phyloP scores from a whole-genome alignment of 1,284 basidiomycete species.

The Leccinum griseonigrum region DNA sequence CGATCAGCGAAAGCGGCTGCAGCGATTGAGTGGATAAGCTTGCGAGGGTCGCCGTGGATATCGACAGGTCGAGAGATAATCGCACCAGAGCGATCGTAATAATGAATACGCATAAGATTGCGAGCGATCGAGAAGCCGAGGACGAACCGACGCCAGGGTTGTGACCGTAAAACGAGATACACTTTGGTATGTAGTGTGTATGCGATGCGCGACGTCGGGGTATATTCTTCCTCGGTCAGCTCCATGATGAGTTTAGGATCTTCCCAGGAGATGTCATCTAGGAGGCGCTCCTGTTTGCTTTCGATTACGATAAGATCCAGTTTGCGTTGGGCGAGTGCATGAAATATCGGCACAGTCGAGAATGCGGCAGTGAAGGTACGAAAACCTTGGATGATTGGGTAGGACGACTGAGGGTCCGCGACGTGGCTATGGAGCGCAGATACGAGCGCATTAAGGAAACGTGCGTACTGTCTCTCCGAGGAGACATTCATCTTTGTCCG shows the following conservation, averaged over 20 bases:
- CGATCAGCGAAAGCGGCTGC: background rate
- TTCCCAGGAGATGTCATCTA: background rate
- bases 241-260: background rate
- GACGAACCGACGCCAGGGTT: background rate
- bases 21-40: background rate
- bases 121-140: background rate
- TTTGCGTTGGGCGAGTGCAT: background rate
- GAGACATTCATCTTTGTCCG: too few species aligned
- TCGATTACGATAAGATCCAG: background rate
- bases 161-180: background rate
- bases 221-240: background rate
- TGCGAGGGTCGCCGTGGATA: background rate
- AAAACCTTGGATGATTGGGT: too few species aligned
- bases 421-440: too few species aligned
- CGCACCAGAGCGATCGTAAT: background rate
- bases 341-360: background rate
- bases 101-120: background rate
- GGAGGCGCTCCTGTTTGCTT: background rate
- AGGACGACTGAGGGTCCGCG: too few species aligned
- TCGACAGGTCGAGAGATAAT: background rate
- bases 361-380: background rate
- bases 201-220: background rate
- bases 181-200: background rate
- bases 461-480: too few species aligned
- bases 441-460: too few species aligned